Conservation (phyloP, 768 basidiomycete species). For the Xerocomellus intermedius region DNA sequence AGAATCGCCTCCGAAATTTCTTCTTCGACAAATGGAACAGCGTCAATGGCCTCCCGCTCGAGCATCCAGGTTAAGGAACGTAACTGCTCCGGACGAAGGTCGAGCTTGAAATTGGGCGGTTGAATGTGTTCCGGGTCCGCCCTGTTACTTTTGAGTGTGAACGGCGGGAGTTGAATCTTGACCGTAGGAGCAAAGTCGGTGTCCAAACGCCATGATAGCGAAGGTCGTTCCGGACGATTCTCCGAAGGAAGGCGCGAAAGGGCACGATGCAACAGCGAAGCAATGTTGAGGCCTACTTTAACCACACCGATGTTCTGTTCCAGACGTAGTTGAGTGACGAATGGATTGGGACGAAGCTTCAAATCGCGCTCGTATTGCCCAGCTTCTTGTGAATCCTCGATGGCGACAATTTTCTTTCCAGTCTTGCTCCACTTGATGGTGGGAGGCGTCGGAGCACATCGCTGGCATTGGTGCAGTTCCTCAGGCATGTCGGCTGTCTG, state of each 20-base stretch:
- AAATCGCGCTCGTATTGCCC: constrained; percentile 86
- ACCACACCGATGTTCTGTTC: constrained; percentile 65
- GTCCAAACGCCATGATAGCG: constrained; percentile 77
- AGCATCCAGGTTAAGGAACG: constrained; percentile 95
- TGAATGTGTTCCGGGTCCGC: constrained; percentile 67
- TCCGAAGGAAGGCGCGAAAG: constrained; percentile 69
- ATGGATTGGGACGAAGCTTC: constrained; percentile 82
- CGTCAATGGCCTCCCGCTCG: constrained; percentile 61
- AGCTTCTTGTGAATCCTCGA: constrained; percentile 85
- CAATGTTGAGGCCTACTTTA: constrained; percentile 84
- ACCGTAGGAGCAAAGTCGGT: constrained; percentile 72
- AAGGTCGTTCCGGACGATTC: constrained; percentile 43
- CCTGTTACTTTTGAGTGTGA: constrained; percentile 75
- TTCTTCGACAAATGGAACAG: constrained; percentile 83
- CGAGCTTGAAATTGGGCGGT: constrained; percentile 72
- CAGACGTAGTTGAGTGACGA: constrained; percentile 79
- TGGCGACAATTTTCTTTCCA: constrained; percentile 57
- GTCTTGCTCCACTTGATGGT: constrained; percentile 69
- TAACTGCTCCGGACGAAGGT: constrained; percentile 80
- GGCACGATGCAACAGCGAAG: constrained; percentile 85
- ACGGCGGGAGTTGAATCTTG: constrained; percentile 57
- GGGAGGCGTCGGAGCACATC: constrained; percentile 81
- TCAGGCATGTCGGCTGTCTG: constrained; percentile 48
- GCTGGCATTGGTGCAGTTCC: constrained; percentile 57
- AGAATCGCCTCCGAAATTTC: constrained; percentile 91